These are phyloP conservation scores for Leptoxyphium fumago DNA, from an alignment of 2,329 filamentous ascomycete genomes.

Conservation along the genomic window DNA sequence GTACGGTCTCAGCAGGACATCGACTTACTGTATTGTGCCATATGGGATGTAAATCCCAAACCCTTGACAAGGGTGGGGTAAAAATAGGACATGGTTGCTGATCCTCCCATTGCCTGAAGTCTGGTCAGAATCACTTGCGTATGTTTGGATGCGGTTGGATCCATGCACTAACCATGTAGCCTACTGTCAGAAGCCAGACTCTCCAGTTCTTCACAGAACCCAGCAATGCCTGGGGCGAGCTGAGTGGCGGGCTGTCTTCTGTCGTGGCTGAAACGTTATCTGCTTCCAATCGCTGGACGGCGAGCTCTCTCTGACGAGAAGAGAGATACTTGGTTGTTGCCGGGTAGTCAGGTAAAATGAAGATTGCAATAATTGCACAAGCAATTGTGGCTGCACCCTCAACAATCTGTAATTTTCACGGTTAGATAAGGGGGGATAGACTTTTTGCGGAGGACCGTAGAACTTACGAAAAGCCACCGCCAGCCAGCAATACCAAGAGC, in stretches of 20 bases:
- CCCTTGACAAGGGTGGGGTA: slow-evolving; percentile 39
- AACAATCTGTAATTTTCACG: not conserved
- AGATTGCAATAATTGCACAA: slow-evolving; percentile 27
- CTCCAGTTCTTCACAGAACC: slow-evolving; percentile 30
- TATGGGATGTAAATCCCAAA: slow-evolving; percentile 32
- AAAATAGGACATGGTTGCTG: slow-evolving; percentile 39
- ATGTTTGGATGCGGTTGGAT: too few species aligned
- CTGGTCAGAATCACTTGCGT: too few species aligned
- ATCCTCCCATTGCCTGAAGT: slow-evolving; percentile 23
- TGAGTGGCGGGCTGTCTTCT: slow-evolving; percentile 16
- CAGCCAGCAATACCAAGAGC: slow-evolving; percentile 26
- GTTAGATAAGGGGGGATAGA: slow-evolving; percentile 25
- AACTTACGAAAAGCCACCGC: slow-evolving; percentile 27
- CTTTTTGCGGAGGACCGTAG: slow-evolving; percentile 6
- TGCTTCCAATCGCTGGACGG: slow-evolving; percentile 1
- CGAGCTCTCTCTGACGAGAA: slow-evolving; percentile 21
- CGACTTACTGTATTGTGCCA: slow-evolving; percentile 35
- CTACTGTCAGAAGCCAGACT: slow-evolving; percentile 33
- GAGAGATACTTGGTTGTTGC: slow-evolving; percentile 30
- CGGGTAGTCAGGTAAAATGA: slow-evolving; percentile 37
- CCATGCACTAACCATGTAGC: slow-evolving; percentile 31
- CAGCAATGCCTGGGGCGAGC: slow-evolving; percentile 24
- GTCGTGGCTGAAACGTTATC: slow-evolving; percentile 22
- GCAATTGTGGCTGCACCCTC: slow-evolving; percentile 29
- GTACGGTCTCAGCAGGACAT: slow-evolving; percentile 1